Base-by-base conservation (phyloP, 768 basidiomycete species). In the Pisolithus orientalis region DNA sequence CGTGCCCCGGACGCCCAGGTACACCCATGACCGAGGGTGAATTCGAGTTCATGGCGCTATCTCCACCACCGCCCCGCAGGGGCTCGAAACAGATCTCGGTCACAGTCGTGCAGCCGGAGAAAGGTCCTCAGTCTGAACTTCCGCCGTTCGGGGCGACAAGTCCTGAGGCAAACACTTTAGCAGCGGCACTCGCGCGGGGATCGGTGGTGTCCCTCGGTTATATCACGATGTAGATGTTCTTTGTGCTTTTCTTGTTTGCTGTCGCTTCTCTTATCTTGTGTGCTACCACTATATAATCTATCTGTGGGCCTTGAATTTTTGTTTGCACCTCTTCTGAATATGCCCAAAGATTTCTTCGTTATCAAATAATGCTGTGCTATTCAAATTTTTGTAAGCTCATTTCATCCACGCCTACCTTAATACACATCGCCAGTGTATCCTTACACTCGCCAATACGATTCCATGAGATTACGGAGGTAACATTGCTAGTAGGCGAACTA, bases 1-100 rank as follows among this genome's bases (percentile, higher is more conserved):
- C 51, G 16, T 29, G 47, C 10, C 48, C 53, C 39, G 24, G 7
- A 6, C 43, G 14, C 5, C 44, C 50, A 47, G 13, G 38, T 59
- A 21, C 59, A 59, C 34, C 65, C 55, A 39, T 61, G 56, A 44
- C 65, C 60, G 48, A 66, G 61, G 46, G 45, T 6, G 64, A 57
- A 47, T 70, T 56, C 50, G 76, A 73, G 54, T 70, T 78, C 53
- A 72, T 72, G 31, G 72, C 84, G 9, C 67, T 87, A 29, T 79
- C 82, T 6, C 84, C 84, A 5, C 84, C 84, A n/a, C 83, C 84
- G 1, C 85, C 84, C 25, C 79, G 85, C 38, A 75, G 79, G 29
- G 74, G 76, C 38, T 84, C 81, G 24, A 78, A 74, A 53, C 75
- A 78, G 51, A 67, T 78, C 49, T 60, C 71, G 7, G 49, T 63